These are phyloP conservation scores for Phlebiopsis gigantea DNA, from an alignment of 768 basidiomycete genomes.

Conservation along the genomic window DNA sequence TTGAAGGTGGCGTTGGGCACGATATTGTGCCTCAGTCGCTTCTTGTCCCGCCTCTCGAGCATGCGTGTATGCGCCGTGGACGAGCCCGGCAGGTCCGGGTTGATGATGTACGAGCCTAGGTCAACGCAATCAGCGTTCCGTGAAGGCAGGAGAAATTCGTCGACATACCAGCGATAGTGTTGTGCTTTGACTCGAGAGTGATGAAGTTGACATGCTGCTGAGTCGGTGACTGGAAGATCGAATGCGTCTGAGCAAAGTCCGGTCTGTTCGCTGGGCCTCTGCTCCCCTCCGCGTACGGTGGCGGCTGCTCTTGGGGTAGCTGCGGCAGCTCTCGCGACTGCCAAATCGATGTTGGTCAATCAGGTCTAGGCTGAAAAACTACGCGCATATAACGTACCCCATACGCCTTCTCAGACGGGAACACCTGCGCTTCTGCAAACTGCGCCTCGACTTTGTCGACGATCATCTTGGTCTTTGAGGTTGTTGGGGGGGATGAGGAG, in stretches of 20 bases:
- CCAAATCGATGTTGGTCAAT: too few relatives aligned
- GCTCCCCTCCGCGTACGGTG: conserved; percentile 12
- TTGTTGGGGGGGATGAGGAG: not conserved
- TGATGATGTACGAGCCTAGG: conserved; percentile 11
- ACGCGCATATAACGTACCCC: not conserved
- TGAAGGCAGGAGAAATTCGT: too few relatives aligned
- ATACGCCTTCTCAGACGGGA: not conserved
- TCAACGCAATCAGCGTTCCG: not conserved
- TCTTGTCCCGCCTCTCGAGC: not conserved
- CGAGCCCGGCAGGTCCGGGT: conserved; percentile 10
- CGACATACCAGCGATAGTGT: conserved; percentile 18
- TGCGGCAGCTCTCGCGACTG: not conserved
- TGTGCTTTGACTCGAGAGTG: conserved; percentile 21
- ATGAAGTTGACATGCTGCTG: conserved; percentile 24
- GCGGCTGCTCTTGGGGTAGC: conserved; percentile 9
- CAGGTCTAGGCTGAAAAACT: too few relatives aligned
- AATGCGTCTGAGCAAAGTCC: not conserved
- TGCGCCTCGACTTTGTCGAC: not conserved
- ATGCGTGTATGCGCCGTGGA: not conserved
- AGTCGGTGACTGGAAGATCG: conserved; percentile 16
- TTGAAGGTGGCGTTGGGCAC: conserved; percentile 19
- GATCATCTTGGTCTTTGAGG: not conserved
- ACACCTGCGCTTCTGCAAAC: not conserved
- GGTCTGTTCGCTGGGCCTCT: not conserved
- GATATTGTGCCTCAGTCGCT: conserved; percentile 12